Conservation (phyloP, 768 basidiomycete genomes). For the Boletellus sp. region DNA sequence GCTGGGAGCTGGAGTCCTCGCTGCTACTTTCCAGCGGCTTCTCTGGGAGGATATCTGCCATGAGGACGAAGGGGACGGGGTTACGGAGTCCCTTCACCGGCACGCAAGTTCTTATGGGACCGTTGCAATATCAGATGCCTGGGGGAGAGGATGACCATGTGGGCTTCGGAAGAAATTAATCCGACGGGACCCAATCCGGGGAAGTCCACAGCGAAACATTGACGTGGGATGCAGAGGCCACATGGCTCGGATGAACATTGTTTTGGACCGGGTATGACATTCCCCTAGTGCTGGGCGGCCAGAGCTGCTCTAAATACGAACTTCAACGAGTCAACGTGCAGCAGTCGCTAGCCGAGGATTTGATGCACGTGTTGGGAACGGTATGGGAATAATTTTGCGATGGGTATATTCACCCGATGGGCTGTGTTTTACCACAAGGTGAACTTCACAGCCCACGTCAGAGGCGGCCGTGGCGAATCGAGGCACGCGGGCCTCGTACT, state of each 20-base stretch:
- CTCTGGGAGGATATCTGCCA: slow-evolving; percentile 16
- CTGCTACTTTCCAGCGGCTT: slow-evolving; percentile 25
- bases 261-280: no score
- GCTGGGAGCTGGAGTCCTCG: slow-evolving; percentile 18
- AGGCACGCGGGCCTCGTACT: no score
- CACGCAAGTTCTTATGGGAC: slow-evolving; percentile 13
- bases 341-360: no score
- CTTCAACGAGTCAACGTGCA: no score
- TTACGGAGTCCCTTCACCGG: neutral
- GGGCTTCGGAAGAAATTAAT: slow-evolving; percentile 13
- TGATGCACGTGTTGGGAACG: no score
- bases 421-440: neutral
- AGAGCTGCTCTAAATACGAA: neutral
- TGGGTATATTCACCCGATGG: neutral
- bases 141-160: slow-evolving; percentile 1
- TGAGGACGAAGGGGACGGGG: slow-evolving; percentile 1
- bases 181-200: neutral
- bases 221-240: no score
- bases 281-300: neutral
- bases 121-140: neutral
- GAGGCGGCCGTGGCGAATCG: no score
- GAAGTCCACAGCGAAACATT: slow-evolving; percentile 1
- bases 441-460: no score
- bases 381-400: neutral
- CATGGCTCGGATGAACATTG: no score